Evolutionary conservation across 805 yeast species (phyloP).

Genomic region (Yamadazyma akitaensis): DNA sequence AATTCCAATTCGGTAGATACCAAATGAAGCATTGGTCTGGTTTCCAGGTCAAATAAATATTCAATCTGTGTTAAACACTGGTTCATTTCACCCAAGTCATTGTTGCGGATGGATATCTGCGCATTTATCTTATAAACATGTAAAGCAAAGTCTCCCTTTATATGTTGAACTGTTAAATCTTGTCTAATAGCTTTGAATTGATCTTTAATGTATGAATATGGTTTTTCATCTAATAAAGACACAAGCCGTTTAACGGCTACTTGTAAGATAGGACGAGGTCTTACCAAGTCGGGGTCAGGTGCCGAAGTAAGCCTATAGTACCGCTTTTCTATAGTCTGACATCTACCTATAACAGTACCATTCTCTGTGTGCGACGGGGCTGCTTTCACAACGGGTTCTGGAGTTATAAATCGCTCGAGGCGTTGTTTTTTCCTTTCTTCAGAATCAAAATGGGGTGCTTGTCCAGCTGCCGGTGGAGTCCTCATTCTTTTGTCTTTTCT

Average conservation of each 20-base stretch:
- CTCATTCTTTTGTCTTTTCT: slow-evolving; percentile 5
- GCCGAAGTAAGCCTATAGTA: slow-evolving; percentile 86
- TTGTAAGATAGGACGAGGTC: slow-evolving; percentile 65
- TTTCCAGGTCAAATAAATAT: slow-evolving; percentile 48
- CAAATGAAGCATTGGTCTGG: slow-evolving; percentile 1
- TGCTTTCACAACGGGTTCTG: background rate
- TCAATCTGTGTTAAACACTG: slow-evolving; percentile 87
- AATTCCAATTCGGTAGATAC: slow-evolving; percentile 51
- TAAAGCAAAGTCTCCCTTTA: slow-evolving; percentile 72
- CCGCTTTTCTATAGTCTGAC: slow-evolving; percentile 65
- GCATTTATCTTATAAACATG: slow-evolving; percentile 84
- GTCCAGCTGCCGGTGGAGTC: background rate
- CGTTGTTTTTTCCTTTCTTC: slow-evolving; percentile 41
- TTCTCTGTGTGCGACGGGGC: slow-evolving; percentile 4
- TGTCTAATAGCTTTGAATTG: slow-evolving; percentile 92
- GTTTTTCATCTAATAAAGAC: slow-evolving; percentile 42
- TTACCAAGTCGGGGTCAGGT: slow-evolving; percentile 79
- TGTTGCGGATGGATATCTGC: slow-evolving; percentile 75
- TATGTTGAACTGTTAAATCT: slow-evolving; percentile 88
- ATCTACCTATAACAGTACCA: slow-evolving; percentile 53
- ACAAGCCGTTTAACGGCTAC: slow-evolving; percentile 55
- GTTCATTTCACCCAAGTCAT: slow-evolving; percentile 90
- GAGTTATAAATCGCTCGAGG: slow-evolving; percentile 45
- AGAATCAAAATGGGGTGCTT: slow-evolving; percentile 20
- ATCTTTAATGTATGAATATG: slow-evolving; percentile 77